Percentiles rank a stretch among this genome's conserved stretches.
These are phyloP conservation scores for Schwanniomyces etchellsii DNA, from an alignment of 1,139 yeast species.

Conservation along the genomic window DNA sequence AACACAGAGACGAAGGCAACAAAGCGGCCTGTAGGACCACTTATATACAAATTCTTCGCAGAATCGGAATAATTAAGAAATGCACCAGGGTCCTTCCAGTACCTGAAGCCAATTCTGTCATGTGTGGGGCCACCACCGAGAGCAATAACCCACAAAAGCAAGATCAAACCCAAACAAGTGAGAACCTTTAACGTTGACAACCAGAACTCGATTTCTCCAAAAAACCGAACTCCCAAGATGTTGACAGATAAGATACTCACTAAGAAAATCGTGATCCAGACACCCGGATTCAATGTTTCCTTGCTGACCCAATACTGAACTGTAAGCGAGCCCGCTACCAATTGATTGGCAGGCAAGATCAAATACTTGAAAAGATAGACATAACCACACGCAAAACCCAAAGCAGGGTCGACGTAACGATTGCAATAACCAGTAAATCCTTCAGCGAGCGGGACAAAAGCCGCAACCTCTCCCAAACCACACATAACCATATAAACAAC, in stretches of 20 bases:
- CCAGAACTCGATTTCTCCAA: slow-evolving; percentile 72
- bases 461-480: slow-evolving; percentile 72
- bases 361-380: slow-evolving; percentile 54
- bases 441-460: slow-evolving; percentile 61
- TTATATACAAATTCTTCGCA: slow-evolving; percentile 5
- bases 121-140: slow-evolving; percentile 55
- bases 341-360: slow-evolving; percentile 59
- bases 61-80: slow-evolving; percentile 41
- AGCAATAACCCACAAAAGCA: slow-evolving; percentile 43
- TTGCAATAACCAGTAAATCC: slow-evolving; percentile 70
- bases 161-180: slow-evolving; percentile 50
- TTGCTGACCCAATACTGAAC: slow-evolving; percentile 56
- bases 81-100: slow-evolving; percentile 62
- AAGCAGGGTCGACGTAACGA: slow-evolving; percentile 62
- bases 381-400: slow-evolving; percentile 74
- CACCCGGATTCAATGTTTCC: slow-evolving; percentile 48
- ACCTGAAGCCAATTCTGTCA: slow-evolving; percentile 61
- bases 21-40: slow-evolving; percentile 32
- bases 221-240: slow-evolving; percentile 54
- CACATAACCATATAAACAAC: slow-evolving; percentile 66
- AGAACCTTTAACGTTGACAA: slow-evolving; percentile 52
- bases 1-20: slow-evolving; percentile 62
- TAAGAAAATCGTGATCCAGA: slow-evolving; percentile 52
- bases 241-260: slow-evolving; percentile 46
- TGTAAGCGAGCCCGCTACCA: slow-evolving; percentile 56